Base-by-base conservation (phyloP, 23 red algal species). In the Gracilaria domingensis region DNA sequence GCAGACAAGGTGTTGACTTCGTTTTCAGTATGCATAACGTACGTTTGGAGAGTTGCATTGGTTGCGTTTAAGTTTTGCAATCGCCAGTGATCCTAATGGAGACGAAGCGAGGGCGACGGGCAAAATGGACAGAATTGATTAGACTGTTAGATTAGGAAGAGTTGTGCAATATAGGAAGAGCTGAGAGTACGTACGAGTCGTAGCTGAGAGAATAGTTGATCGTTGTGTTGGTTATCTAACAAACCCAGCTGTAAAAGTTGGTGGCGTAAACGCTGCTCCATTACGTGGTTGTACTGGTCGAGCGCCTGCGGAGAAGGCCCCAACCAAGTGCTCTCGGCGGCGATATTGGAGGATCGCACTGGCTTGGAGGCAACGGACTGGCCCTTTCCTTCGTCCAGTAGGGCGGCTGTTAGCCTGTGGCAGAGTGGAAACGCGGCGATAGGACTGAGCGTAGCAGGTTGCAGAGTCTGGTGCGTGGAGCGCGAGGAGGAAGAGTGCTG, bases 201-300 rank as follows among this genome's bases (percentile, higher is more conserved):
- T 65, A 85, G 59, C 33, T 85, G 59, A 69, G 81, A 62, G 26
- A 85, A 55, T 85, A 85, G 40, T 48, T 20, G 58, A 85, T 69
- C 59, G 36, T 85, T 62, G 51, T 85, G 81, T 50, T 69, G 59
- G 39, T 55, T 65, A 47, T 85, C 81, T 71, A 85, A 28, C 34
- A 85, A 69, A 85, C 81, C 81, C 33, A 85, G 35, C n/a, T 85
- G 81, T 35, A 65, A 34, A 85, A 85, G 81, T 25, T 85, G 59
- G 55, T 66, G 40, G 29, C 57, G 81, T 21, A 85, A 28, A 35
- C 81, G 81, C 36, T 85, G 59, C 60, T 85, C 81, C 40, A 69
- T 69, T 32, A 42, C 38, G 17, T 49, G 17, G 81, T 65, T 85
- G 59, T 66, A 85, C 25, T 85, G 59, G 40, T 85, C 59, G 37